Evolutionary conservation across 75 land plant species (phyloP).

Genomic region (Picea sitchensis): DNA sequence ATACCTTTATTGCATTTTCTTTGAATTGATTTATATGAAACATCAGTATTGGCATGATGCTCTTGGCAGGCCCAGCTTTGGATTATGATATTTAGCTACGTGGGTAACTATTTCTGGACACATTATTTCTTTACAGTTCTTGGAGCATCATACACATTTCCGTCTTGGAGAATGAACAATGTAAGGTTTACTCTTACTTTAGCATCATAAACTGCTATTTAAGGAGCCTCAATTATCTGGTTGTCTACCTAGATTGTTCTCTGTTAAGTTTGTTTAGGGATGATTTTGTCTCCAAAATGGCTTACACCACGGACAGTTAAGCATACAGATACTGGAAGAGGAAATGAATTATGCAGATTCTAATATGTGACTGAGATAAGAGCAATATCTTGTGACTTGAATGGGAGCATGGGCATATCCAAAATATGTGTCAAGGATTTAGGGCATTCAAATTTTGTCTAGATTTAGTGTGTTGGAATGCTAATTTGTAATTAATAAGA

Average conservation of each 20-base stretch:
- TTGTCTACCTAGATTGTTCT: background rate
- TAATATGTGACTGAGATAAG: background rate
- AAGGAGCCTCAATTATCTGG: background rate
- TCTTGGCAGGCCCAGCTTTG: slow-evolving; percentile 83
- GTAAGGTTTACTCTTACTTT: slow-evolving; percentile 36
- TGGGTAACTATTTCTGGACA: slow-evolving; percentile 99
- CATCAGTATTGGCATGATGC: background rate
- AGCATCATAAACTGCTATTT: background rate
- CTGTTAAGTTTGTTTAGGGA: background rate
- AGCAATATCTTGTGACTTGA: background rate
- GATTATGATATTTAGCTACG: slow-evolving; percentile 88
- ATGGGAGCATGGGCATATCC: background rate
- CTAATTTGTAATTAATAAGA: background rate
- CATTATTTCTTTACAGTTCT: slow-evolving; percentile 94
- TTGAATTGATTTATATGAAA: background rate
- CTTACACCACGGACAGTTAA: background rate
- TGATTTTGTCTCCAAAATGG: background rate
- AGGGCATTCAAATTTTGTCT: background rate
- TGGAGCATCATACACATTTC: slow-evolving; percentile 95
- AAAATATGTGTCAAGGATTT: background rate
- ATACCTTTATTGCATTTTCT: background rate
- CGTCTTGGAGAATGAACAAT: slow-evolving; percentile 89
- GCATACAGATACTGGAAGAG: background rate
- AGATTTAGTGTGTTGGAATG: background rate
- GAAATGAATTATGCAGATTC: background rate